Conservation (phyloP, 495 filamentous ascomycete species). For the Aspergillus cavernicola region DNA sequence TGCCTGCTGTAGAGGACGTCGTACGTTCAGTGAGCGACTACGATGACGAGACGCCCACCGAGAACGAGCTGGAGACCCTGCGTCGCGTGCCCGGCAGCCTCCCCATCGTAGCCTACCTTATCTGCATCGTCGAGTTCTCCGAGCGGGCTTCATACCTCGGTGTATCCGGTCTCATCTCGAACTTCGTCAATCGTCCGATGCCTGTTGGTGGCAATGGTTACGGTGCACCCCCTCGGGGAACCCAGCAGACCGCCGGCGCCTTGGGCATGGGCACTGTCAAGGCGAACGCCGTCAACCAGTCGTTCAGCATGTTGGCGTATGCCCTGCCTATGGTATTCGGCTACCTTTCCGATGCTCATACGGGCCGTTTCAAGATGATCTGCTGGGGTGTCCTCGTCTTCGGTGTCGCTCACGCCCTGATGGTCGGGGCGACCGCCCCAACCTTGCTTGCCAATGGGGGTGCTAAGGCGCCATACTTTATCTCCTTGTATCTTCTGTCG, state of each 20-base stretch:
- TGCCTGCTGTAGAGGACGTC: not conserved
- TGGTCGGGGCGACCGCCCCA: conserved; percentile 55
- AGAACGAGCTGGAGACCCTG: conserved; percentile 51
- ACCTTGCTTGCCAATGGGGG: conserved; percentile 38
- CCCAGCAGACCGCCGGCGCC: conserved; percentile 54
- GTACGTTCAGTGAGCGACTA: not conserved
- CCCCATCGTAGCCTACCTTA: conserved; percentile 44
- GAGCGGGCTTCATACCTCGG: conserved; percentile 59
- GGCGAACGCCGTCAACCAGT: conserved; percentile 55
- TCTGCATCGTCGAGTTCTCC: conserved; percentile 58
- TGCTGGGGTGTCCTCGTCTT: conserved; percentile 60
- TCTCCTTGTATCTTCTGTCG: conserved; percentile 44
- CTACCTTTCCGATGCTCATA: conserved; percentile 43
- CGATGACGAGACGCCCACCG: conserved; percentile 38
- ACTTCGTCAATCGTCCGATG: conserved; percentile 53
- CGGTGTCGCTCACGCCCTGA: conserved; percentile 61
- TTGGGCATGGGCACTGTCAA: conserved; percentile 56
- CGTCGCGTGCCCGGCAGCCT: conserved; percentile 54
- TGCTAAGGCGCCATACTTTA: conserved; percentile 46
- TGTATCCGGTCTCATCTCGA: conserved; percentile 53
- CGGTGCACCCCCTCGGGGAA: conserved; percentile 54
- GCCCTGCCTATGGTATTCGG: conserved; percentile 52
- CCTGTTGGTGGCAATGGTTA: conserved; percentile 58
- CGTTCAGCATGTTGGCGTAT: conserved; percentile 60
- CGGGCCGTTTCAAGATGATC: conserved; percentile 53